phyloP scores from a whole-genome alignment of 176 grass and related monocot species.

The Alloteropsis semialata region DNA sequence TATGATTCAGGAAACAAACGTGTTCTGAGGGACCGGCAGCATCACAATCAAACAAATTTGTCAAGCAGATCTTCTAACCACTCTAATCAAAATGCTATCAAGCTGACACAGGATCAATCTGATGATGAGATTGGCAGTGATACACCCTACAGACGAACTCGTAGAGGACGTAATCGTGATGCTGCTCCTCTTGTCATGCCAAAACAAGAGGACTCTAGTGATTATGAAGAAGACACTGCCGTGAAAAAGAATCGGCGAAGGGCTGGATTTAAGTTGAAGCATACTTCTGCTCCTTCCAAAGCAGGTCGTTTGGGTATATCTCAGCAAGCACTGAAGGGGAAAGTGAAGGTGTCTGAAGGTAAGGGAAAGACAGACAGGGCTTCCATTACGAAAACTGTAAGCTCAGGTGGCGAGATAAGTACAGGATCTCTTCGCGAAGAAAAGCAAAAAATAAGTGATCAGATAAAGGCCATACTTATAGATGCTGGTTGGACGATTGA shows the following conservation, averaged over 20 bases:
- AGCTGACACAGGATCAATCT: slow-evolving; percentile 27
- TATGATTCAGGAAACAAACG: slow-evolving; percentile 29
- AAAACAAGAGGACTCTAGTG: slow-evolving; percentile 42
- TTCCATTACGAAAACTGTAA: slow-evolving; percentile 4
- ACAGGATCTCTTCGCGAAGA: slow-evolving; percentile 1
- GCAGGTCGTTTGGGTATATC: slow-evolving; percentile 15
- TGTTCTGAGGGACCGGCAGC: slow-evolving; percentile 5
- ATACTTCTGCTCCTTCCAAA: slow-evolving; percentile 33
- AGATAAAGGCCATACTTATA: slow-evolving; percentile 78
- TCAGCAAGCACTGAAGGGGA: not conserved
- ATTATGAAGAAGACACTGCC: slow-evolving; percentile 31
- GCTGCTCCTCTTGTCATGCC: slow-evolving; percentile 9
- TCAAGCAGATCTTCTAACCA: slow-evolving; percentile 11
- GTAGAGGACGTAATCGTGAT: slow-evolving; percentile 15
- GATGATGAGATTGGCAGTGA: slow-evolving; percentile 18
- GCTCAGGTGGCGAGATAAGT: slow-evolving; percentile 11
- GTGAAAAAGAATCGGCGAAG: slow-evolving; percentile 27
- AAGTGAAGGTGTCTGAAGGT: slow-evolving; percentile 12
- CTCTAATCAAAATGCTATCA: slow-evolving; percentile 19
- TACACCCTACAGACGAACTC: slow-evolving; percentile 37
- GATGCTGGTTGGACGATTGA: slow-evolving; percentile 88
- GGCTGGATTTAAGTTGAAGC: slow-evolving; percentile 27
- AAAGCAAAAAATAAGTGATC: slow-evolving; percentile 78
- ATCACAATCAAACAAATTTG: slow-evolving; percentile 17
- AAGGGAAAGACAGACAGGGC: not conserved